phyloP scores from a whole-genome alignment of 1,284 basidiomycete species.

The Moniliophthora roreri region DNA sequence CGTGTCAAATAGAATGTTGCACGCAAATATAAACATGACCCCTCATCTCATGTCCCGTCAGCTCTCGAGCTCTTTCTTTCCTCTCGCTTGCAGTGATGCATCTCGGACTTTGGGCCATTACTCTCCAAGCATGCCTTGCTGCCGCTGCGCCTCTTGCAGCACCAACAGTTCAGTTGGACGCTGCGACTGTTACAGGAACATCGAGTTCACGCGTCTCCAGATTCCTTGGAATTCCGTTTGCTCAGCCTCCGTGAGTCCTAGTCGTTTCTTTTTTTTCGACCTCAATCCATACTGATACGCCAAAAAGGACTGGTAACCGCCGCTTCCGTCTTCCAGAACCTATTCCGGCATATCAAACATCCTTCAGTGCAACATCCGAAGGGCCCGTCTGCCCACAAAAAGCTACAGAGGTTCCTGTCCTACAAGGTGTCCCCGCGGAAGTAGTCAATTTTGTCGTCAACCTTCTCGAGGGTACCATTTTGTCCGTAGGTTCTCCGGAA shows the following conservation, averaged over 20 bases:
- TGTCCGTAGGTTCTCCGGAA: slow-evolving; percentile 29
- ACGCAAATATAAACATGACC: no score
- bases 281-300: no score
- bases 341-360: neutral
- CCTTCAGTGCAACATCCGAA: slow-evolving; percentile 8
- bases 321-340: slow-evolving; percentile 15
- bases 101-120: no score
- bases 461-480: slow-evolving; percentile 28
- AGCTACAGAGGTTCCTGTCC: slow-evolving; percentile 25
- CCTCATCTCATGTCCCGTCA: no score
- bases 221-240: slow-evolving; percentile 18
- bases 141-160: slow-evolving; percentile 4
- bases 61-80: no score
- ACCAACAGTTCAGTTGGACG: slow-evolving; percentile 6
- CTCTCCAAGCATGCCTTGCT: slow-evolving; percentile 5
- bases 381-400: slow-evolving; percentile 17
- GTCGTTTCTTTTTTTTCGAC: neutral
- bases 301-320: slow-evolving; percentile 10
- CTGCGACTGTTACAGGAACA: slow-evolving; percentile 14
- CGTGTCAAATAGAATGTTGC: no score
- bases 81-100: no score
- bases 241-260: slow-evolving; percentile 14
- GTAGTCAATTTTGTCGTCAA: slow-evolving; percentile 34
- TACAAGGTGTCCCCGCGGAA: slow-evolving; percentile 30
- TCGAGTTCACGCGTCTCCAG: slow-evolving; percentile 2